Evolutionary conservation across 2,329 filamentous ascomycete genomes (phyloP), one percentile per base, ranked within the genome.

Genomic region (Aspergillus luchuensis): DNA sequence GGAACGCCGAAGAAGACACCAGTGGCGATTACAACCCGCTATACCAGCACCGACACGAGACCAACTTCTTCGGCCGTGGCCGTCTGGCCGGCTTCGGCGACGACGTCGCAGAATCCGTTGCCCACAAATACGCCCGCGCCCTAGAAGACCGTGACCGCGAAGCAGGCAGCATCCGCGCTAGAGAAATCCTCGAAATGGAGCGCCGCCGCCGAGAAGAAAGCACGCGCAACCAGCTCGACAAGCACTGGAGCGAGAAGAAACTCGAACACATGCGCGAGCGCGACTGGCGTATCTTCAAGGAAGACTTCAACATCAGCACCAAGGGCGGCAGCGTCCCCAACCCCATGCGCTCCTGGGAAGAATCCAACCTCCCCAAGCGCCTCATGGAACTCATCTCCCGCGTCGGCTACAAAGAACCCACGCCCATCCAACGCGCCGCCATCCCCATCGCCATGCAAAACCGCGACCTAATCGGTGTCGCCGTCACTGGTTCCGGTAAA

Each of bases 281-380:
- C 74, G 95, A 99, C 78, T 99, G 95, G 95, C 91, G 95, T 73
- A 98, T 99, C 69, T 97, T 99, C 87, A 99, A 98, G 79, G 95
- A 98, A 76, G 93, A 99, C 77, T 98, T 97, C 80, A 96, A 95
- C 69, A 99, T 99, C 74, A 85, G 89, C 43, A 97, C 92, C 8
- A 98, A 97, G 76, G 95, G 95, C 60, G 94, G 94, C 47, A 84
- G 85, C 25, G 92, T 98, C 58, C 95, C 95, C 0, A 94, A 98
- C 70, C 95, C 95, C 0, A 98, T 99, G 93, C 92, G 95, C 53
- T 92, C 84, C 68, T 99, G 95, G 95, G 74, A 85, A 50, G 95
- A 99, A 76, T 96, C 93, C 3, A 84, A 84, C 5, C 82, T 99
- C 41, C 93, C 95, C 3, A 84, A 85, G 62, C 84, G 87, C 1